phyloP scores from a whole-genome alignment of 1,139 yeast species.

The Kluyveromyces marxianus region DNA sequence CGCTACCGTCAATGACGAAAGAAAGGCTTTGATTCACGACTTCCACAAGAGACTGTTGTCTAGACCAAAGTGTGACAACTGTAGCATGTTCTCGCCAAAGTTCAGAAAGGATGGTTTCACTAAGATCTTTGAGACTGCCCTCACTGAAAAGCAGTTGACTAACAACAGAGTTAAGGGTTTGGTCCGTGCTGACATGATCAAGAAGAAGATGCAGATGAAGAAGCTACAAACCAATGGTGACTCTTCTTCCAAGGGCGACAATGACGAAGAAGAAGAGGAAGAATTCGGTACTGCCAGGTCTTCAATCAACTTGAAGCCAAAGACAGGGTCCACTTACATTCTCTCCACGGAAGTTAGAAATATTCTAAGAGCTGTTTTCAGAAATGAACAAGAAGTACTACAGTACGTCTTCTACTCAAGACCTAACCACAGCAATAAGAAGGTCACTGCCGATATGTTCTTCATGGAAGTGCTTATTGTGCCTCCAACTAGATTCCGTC shows the following conservation, averaged over 20 bases:
- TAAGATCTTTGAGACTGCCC: conserved; percentile 82
- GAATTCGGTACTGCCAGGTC: conserved; percentile 28
- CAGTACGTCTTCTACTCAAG: conserved; percentile 68
- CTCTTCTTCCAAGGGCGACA: conserved; percentile 19
- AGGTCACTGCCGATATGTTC: conserved; percentile 75
- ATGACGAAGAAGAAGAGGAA: conserved; percentile 23
- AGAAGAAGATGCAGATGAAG: conserved; percentile 29
- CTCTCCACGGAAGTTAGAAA: conserved; percentile 82
- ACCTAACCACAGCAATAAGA: conserved; percentile 46
- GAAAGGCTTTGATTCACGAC: conserved; percentile 67
- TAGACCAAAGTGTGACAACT: conserved; percentile 87
- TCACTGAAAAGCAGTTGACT: conserved; percentile 70
- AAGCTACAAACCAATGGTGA: conserved; percentile 21
- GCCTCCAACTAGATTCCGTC: conserved; percentile 93
- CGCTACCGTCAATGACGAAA: conserved; percentile 79
- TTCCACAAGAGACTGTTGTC: conserved; percentile 66
- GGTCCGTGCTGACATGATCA: conserved; percentile 64
- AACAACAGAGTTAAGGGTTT: conserved; percentile 80
- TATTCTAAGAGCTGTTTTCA: conserved; percentile 66
- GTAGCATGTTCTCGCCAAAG: conserved; percentile 90
- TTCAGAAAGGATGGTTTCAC: conserved; percentile 93
- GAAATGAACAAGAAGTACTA: conserved; percentile 56
- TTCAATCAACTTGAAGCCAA: conserved; percentile 42
- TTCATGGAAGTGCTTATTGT: conserved; percentile 83
- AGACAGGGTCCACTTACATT: conserved; percentile 74